These are phyloP conservation scores for Aspergillus carlsbadensis DNA, from an alignment of 495 filamentous ascomycete species.

Conservation along the genomic window DNA sequence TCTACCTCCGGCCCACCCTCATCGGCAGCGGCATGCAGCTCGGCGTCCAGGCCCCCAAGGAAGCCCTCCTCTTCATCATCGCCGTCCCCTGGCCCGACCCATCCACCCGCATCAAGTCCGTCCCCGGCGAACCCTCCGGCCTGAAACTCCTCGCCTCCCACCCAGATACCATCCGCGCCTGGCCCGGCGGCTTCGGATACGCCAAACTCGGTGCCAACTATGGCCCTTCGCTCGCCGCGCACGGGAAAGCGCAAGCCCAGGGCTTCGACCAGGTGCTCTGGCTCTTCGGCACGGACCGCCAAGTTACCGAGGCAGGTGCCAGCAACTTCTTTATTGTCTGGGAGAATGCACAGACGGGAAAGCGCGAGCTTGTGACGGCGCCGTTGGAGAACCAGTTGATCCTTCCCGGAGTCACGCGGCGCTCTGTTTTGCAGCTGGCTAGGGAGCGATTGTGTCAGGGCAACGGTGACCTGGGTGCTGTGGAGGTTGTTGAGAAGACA, in stretches of 20 bases:
- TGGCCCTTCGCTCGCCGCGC: slow-evolving; percentile 74
- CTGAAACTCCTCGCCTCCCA: slow-evolving; percentile 75
- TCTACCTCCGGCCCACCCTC: slow-evolving; percentile 82
- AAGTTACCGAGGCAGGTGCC: slow-evolving; percentile 89
- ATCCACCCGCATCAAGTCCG: slow-evolving; percentile 25
- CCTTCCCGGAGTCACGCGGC: slow-evolving; percentile 78
- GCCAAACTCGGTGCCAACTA: slow-evolving; percentile 94
- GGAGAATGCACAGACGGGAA: slow-evolving; percentile 62
- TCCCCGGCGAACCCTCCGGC: slow-evolving; percentile 39
- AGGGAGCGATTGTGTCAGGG: slow-evolving; percentile 51
- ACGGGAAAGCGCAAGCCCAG: slow-evolving; percentile 63
- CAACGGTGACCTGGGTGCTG: slow-evolving; percentile 46
- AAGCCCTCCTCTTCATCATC: slow-evolving; percentile 84
- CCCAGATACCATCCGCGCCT: slow-evolving; percentile 80
- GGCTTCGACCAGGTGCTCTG: slow-evolving; percentile 91
- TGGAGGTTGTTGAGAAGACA: slow-evolving; percentile 74
- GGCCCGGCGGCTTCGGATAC: slow-evolving; percentile 89
- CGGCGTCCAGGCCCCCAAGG: slow-evolving; percentile 76
- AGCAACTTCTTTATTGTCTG: slow-evolving; percentile 90
- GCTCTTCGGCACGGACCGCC: slow-evolving; percentile 72
- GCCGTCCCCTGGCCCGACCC: slow-evolving; percentile 68
- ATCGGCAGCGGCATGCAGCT: slow-evolving; percentile 78
- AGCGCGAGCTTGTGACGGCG: slow-evolving; percentile 76
- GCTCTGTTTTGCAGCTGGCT: slow-evolving; percentile 74
- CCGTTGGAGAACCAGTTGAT: slow-evolving; percentile 79